Evolutionary conservation across 169 alveolate genomes (phyloP), one percentile per base, ranked within the genome.

Genomic region (Plasmodium cynomolgi): DNA sequence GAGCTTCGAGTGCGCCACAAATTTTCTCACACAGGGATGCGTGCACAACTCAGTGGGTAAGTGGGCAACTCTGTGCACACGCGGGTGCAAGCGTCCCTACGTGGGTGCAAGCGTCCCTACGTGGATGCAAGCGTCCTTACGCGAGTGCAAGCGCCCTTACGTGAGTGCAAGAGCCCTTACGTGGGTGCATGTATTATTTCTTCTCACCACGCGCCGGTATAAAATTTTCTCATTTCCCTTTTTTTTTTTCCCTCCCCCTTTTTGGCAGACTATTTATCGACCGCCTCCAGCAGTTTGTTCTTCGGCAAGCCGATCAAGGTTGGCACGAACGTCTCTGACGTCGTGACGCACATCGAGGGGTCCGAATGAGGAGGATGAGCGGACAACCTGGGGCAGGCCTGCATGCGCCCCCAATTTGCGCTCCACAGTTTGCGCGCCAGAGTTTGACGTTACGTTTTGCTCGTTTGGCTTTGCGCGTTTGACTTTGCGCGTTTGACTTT

Each of bases 1-100:
- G 93, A 86, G 93, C 81, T 86, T 75, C 47, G 93, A 86, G 47
- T 86, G 93, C 41, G 93, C 93, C 37, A 86, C 93, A 6, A 50
- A 75, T 26, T 86, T 86, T 58, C 44, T 86, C 26, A 56, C 71
- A 56, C 93, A 86, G 80, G 93, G 93, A 8, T 86, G 93, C 41
- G 80, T 86, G 72, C 93, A 86, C 37, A 86, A 86, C 23, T 86
- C 93, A 75, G 29, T 86, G 29, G 93, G 93, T 86, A 86, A 34
- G 86, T 31, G 23, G 13, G 13, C 9, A 39, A 74, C 58, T n/a
- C n/a, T n/a, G n/a, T n/a, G n/a, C n/a, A n/a, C n/a, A 15, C 31
- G 6, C 80, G 3, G n/a, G 39, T 34, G 33, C 33, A 15, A 47
- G 13, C 1, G 3, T n/a, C 0, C 29, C 17, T 37, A n/a, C 17